A percentile compares a stretch with the other conserved stretches of the same genome.
Conservation (phyloP, 1,284 basidiomycete species). For the Inonotus hispidus region DNA sequence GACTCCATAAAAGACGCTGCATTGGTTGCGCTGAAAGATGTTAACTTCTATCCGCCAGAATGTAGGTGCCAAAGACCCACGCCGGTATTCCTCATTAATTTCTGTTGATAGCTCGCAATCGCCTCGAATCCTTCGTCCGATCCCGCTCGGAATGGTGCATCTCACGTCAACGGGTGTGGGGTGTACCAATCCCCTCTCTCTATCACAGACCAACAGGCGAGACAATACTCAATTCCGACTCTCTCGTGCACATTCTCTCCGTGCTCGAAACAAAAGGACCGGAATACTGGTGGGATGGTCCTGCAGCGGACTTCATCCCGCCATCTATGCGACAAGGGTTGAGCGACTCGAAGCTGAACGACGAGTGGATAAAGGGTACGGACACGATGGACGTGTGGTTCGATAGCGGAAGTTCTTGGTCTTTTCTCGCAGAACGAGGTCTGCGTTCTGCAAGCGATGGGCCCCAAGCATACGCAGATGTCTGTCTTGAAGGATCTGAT, state of each 20-base stretch:
- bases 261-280: conserved; percentile 73
- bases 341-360: conserved; percentile 33
- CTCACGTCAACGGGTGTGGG: conserved; percentile 96
- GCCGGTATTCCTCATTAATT: conserved; percentile 6
- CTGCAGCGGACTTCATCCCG: conserved; percentile 78
- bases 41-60: conserved; percentile 72
- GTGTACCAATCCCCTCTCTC: conserved; percentile 92
- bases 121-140: conserved; percentile 80
- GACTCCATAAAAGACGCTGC: conserved; percentile 79
- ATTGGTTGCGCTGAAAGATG: conserved; percentile 62
- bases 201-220: conserved; percentile 63
- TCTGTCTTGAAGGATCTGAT: conserved; percentile 94
- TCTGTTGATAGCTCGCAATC: conserved; percentile 59
- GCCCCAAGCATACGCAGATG: conserved; percentile 60
- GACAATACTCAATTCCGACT: conserved; percentile 62
- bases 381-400: conserved; percentile 99
- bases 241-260: conserved; percentile 73
- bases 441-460: conserved; percentile 25
- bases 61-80: conserved; percentile 45
- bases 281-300: conserved; percentile 89
- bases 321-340: conserved; percentile 37
- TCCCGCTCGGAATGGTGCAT: conserved; percentile 99
- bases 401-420: conserved; percentile 96
- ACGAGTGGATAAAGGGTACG: conserved; percentile 67
- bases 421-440: conserved; percentile 53